Evolutionary conservation across 768 basidiomycete species (phyloP).

Genomic region (Podaxis rugospora): DNA sequence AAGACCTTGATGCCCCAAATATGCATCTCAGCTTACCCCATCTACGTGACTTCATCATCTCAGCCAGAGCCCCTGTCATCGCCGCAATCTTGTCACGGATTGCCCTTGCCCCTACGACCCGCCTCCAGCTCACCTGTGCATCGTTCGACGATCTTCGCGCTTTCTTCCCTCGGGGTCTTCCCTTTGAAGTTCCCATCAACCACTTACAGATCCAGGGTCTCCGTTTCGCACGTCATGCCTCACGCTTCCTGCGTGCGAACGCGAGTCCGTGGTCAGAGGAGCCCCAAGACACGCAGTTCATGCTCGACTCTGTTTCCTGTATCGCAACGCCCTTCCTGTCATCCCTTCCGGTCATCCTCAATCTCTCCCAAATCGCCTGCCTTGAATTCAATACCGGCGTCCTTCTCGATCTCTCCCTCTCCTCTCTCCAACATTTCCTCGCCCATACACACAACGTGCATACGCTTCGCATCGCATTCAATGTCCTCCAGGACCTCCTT

Average conservation of each 20-base stretch:
- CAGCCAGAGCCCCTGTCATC: slow-evolving; percentile 21
- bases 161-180: slow-evolving; percentile 24
- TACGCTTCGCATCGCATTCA: slow-evolving; percentile 24
- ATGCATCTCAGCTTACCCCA: slow-evolving; percentile 17
- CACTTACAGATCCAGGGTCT: slow-evolving; percentile 5
- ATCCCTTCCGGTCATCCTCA: slow-evolving; percentile 12
- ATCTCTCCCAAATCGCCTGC: slow-evolving; percentile 21
- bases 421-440: slow-evolving; percentile 19
- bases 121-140: slow-evolving; percentile 25
- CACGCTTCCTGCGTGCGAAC: slow-evolving; percentile 16
- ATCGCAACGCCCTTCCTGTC: slow-evolving; percentile 7
- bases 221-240: slow-evolving; percentile 22
- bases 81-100: slow-evolving; percentile 22
- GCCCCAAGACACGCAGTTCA: slow-evolving; percentile 13
- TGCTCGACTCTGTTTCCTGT: slow-evolving; percentile 21
- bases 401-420: slow-evolving; percentile 20
- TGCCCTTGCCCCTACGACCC: slow-evolving; percentile 18
- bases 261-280: slow-evolving; percentile 20
- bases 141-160: slow-evolving; percentile 20
- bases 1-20: slow-evolving; percentile 1
- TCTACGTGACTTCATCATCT: slow-evolving; percentile 27
- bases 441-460: slow-evolving; percentile 17
- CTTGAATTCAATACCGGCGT: slow-evolving; percentile 28
- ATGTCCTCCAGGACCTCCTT: slow-evolving; percentile 24
- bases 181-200: slow-evolving; percentile 11